Conservation (phyloP, 305 asterid genomes). For the Nicotiana rustica region DNA sequence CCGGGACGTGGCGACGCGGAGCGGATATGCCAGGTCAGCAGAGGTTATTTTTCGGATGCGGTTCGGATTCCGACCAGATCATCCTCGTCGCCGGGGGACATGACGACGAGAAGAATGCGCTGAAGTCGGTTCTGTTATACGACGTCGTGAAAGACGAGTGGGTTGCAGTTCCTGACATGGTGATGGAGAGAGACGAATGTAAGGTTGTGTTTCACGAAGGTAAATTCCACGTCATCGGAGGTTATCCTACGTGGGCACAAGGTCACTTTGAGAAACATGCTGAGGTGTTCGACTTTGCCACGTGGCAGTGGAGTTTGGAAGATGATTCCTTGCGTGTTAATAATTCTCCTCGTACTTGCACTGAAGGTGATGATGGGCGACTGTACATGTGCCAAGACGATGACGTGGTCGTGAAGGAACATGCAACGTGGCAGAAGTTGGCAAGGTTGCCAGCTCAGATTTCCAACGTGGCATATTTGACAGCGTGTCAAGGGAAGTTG, state of each 20-base stretch:
- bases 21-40: conserved; percentile 41
- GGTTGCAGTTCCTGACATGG: conserved; percentile 36
- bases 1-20: conserved; percentile 44
- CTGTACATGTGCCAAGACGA: conserved; percentile 28
- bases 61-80: conserved; percentile 24
- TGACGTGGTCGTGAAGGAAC: neutral
- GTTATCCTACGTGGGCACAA: conserved; percentile 33
- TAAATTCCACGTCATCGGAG: conserved; percentile 33
- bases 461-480: conserved; percentile 1
- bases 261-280: conserved; percentile 31
- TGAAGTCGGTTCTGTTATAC: conserved; percentile 29
- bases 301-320: conserved; percentile 16
- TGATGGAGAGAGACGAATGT: conserved; percentile 38
- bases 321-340: neutral
- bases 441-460: conserved; percentile 1
- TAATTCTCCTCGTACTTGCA: neutral
- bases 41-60: conserved; percentile 39
- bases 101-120: conserved; percentile 31
- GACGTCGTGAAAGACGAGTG: conserved; percentile 35
- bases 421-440: neutral
- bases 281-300: conserved; percentile 14
- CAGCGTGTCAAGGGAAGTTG: conserved; percentile 35
- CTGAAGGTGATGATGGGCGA: neutral
- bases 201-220: conserved; percentile 33
- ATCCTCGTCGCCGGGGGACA: conserved; percentile 44